Conservation (phyloP, 441 rosid species). For the Euphorbia corollata region DNA sequence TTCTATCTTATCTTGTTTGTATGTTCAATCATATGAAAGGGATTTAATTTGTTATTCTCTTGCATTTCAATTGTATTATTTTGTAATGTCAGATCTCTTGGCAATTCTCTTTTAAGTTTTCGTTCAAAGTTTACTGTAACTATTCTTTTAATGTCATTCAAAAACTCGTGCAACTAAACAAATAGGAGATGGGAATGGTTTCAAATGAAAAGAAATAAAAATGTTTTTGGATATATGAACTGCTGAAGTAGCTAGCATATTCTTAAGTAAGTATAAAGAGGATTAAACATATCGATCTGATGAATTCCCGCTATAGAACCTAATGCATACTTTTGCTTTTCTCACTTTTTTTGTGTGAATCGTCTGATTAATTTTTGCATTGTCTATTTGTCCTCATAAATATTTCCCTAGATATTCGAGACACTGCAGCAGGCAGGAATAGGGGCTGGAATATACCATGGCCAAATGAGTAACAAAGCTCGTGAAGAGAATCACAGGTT, state of each 20-base stretch:
- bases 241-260: neutral
- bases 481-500: slow-evolving; percentile 47
- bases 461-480: slow-evolving; percentile 41
- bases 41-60: neutral
- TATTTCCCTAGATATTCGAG: slow-evolving; percentile 27
- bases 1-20: neutral
- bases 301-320: slow-evolving; percentile 1
- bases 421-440: slow-evolving; percentile 34
- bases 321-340: slow-evolving; percentile 9
- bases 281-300: neutral
- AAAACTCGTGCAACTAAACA: neutral
- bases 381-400: neutral
- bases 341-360: neutral
- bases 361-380: neutral
- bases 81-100: neutral
- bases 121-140: neutral
- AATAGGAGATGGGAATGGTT: neutral
- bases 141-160: neutral
- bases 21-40: neutral
- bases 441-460: slow-evolving; percentile 41
- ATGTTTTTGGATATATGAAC: neutral
- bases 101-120: neutral
- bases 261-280: neutral
- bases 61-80: neutral
- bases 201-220: neutral